Evolutionary conservation across 441 rosid species (phyloP).

Genomic region (Bruguiera hainesii): DNA sequence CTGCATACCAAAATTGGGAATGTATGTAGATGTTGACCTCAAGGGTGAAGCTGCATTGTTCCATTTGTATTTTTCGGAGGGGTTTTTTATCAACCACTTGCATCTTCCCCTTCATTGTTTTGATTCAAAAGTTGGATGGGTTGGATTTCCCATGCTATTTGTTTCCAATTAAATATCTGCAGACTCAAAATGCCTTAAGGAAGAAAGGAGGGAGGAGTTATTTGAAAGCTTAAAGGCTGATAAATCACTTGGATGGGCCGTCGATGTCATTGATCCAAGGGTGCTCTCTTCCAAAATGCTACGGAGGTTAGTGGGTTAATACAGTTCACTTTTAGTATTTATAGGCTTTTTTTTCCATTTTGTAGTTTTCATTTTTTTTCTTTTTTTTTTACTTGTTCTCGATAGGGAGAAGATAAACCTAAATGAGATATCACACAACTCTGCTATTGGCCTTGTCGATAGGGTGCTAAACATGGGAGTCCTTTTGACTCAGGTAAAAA

Average conservation of each 20-base stretch:
- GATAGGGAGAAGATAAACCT: conserved; percentile 72
- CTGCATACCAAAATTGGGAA: too few relatives aligned
- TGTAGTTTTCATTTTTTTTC: conserved; percentile 15
- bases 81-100: too few relatives aligned
- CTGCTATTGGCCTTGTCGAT: conserved; percentile 77
- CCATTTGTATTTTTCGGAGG: background rate
- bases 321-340: background rate
- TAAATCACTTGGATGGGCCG: conserved; percentile 87
- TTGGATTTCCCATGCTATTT: background rate
- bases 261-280: conserved; percentile 88
- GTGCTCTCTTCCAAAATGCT: conserved; percentile 96
- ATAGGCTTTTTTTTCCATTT: background rate
- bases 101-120: too few relatives aligned
- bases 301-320: conserved; percentile 43
- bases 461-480: conserved; percentile 68
- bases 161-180: conserved; percentile 15
- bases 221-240: conserved; percentile 69
- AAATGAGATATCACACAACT: conserved; percentile 87
- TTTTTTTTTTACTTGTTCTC: conserved; percentile 4
- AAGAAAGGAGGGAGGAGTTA: conserved; percentile 83
- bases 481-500: conserved; percentile 72
- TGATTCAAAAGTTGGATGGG: background rate
- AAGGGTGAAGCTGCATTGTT: too few relatives aligned
- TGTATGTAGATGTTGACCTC: too few relatives aligned
- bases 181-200: conserved; percentile 93